Percentiles rank a stretch among this genome's conserved stretches.
phyloP scores from a whole-genome alignment of 495 filamentous ascomycete species.

The Glarea lozoyensis region DNA sequence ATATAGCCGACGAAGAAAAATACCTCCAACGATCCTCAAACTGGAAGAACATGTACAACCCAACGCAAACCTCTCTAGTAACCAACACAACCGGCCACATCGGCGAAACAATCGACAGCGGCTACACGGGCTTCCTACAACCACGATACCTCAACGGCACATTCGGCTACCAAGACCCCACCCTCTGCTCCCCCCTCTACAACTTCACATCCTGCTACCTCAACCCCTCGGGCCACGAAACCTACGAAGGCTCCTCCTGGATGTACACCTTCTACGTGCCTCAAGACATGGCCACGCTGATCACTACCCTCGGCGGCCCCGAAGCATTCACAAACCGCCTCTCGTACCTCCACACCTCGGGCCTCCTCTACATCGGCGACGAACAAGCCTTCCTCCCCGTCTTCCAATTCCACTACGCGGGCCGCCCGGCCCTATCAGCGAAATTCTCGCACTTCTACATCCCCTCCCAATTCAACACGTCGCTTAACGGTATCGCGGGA shows the following conservation, averaged over 20 bases:
- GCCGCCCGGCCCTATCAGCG: conserved; percentile 54
- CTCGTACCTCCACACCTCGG: conserved; percentile 53
- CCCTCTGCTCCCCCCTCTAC: conserved; percentile 44
- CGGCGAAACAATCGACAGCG: conserved; percentile 33
- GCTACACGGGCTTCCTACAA: conserved; percentile 61
- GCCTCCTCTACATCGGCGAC: conserved; percentile 64
- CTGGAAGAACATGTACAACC: conserved; percentile 62
- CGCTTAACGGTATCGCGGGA: conserved; percentile 53
- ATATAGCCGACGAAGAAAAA: conserved; percentile 46
- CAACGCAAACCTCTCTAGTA: conserved; percentile 51
- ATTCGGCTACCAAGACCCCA: conserved; percentile 62
- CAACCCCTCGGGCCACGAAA: conserved; percentile 53
- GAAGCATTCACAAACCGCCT: conserved; percentile 50
- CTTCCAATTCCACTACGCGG: conserved; percentile 65
- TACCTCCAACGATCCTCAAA: conserved; percentile 52
- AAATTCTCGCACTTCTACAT: conserved; percentile 58
- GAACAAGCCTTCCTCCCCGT: conserved; percentile 64
- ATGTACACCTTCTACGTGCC: conserved; percentile 66
- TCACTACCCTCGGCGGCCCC: conserved; percentile 51
- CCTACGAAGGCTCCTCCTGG: conserved; percentile 64
- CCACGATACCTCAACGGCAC: conserved; percentile 46
- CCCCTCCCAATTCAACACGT: conserved; percentile 55
- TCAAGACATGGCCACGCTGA: conserved; percentile 57
- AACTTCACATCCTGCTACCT: conserved; percentile 48
- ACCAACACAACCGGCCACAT: conserved; percentile 30